These are phyloP conservation scores for Lichtheimia ornata DNA, from an alignment of 371 early-diverging fungal genomes.

Conservation along the genomic window DNA sequence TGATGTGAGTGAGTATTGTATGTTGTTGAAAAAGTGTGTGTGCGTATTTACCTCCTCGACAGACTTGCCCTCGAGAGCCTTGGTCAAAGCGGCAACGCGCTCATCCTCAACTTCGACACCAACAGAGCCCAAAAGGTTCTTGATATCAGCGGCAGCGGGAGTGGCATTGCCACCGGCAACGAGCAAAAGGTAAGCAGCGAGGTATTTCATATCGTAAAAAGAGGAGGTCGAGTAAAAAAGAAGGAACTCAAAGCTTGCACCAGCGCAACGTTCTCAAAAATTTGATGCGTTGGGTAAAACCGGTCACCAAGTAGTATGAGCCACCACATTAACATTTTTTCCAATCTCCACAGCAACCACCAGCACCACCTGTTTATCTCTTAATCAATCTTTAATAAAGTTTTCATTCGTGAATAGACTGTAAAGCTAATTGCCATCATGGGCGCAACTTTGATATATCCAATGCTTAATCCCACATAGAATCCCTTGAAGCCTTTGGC, in stretches of 20 bases:
- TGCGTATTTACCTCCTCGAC: conserved; percentile 65
- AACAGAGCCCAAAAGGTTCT: conserved; percentile 85
- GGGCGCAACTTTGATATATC: conserved; percentile 92
- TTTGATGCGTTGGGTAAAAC: no score
- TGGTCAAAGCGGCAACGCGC: conserved; percentile 77
- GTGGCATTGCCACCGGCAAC: conserved; percentile 85
- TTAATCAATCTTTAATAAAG: conserved; percentile 53
- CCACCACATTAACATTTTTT: no score
- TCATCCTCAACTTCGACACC: conserved; percentile 89
- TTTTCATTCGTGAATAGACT: conserved; percentile 81
- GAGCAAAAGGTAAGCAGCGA: conserved; percentile 97
- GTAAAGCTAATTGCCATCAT: conserved; percentile 89
- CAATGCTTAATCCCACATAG: conserved; percentile 97
- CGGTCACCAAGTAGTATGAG: no score
- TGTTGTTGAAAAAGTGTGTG: not conserved
- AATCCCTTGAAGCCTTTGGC: conserved; percentile 84
- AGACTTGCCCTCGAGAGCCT: conserved; percentile 88
- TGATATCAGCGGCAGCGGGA: conserved; percentile 84
- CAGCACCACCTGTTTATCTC: not conserved
- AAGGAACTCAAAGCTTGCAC: no score
- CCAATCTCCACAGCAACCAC: no score
- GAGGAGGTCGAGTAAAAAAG: no score
- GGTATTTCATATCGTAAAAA: conserved; percentile 79
- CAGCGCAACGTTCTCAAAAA: no score
- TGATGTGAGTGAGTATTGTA: not conserved